Conservation (phyloP, 2,329 filamentous ascomycete species). For the Aspergillus latus region DNA sequence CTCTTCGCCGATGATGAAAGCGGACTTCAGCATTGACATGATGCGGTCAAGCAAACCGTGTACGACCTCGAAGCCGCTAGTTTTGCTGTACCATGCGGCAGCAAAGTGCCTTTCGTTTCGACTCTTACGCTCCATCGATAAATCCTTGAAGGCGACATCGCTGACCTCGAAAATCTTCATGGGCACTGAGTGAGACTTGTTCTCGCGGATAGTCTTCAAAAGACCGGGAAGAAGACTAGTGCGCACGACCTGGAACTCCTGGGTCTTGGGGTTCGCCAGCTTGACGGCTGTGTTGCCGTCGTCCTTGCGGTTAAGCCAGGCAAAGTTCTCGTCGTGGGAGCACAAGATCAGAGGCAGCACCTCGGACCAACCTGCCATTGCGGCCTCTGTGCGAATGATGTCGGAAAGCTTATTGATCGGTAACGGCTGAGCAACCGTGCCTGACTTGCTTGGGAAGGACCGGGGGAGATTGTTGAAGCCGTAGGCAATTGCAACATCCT, state of each 20-base stretch:
- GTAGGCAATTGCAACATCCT: conserved; percentile 94
- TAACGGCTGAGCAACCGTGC: conserved; percentile 81
- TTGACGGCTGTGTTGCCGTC: conserved; percentile 79
- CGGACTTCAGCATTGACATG: conserved; percentile 84
- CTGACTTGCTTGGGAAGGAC: conserved; percentile 79
- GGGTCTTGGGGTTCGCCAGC: conserved; percentile 88
- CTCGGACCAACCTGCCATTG: conserved; percentile 94
- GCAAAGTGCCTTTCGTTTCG: conserved; percentile 94
- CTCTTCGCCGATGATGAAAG: conserved; percentile 76
- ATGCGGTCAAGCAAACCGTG: conserved; percentile 91
- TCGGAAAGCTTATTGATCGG: conserved; percentile 93
- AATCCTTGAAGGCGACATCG: conserved; percentile 90
- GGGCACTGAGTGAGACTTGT: conserved; percentile 82
- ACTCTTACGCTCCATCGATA: conserved; percentile 75
- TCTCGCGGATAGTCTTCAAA: conserved; percentile 90
- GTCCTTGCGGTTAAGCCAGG: conserved; percentile 86
- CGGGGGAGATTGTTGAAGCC: conserved; percentile 96
- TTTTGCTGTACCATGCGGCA: conserved; percentile 94
- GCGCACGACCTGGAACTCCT: conserved; percentile 89
- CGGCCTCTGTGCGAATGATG: conserved; percentile 83
- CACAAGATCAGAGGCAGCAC: conserved; percentile 95
- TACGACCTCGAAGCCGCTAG: conserved; percentile 89
- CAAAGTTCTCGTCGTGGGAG: conserved; percentile 97
- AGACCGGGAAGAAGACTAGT: conserved; percentile 83
- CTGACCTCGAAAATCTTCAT: conserved; percentile 91